Evolutionary conservation across 2,329 filamentous ascomycete genomes (phyloP), one percentile per base, ranked within the genome.

Genomic region (Daldinia eschscholtzii): DNA sequence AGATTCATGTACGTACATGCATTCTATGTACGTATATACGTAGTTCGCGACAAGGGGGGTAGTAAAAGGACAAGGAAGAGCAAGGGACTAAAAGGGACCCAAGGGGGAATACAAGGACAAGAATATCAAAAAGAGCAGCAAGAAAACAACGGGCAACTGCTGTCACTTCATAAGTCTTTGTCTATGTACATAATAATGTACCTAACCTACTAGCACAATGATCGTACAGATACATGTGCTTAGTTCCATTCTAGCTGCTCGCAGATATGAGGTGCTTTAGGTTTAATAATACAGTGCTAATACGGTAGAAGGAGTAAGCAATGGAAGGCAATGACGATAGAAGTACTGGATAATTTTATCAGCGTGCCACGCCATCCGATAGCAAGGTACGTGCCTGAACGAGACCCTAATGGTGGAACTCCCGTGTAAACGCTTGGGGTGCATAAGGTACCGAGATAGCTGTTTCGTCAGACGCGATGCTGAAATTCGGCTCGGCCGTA

Each of bases 261-360:
- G 20, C 20, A 23, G 20, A 2, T 23, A 18, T 42, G 10, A 35
- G 18, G 41, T 42, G 6, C 41, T 20, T 42, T 18, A 20, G n/a
- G 41, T 42, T 42, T 18, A 10, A 42, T 18, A 13, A 12, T 4
- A 52, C 44, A 48, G 44, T 53, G 15, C 52, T 15, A 50, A 30
- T 26, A 75, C 74, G 50, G 75, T 75, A 44, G 33, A 64, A 57
- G 67, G 75, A 72, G 72, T 70, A 74, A 71, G 64, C 62, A 69
- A 41, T 64, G 65, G 56, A 63, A 52, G 69, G 48, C 65, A 33
- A 72, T 73, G 72, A 71, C 70, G 70, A 68, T 72, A 68, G 57
- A 68, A 70, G 62, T 7, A 57, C 66, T 44, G 46, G 58, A 65
- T 67, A 13, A 62, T 69, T 57, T 48, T 64, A 69, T 39, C 62